Conservation (phyloP, 2,329 filamentous ascomycete genomes). For the Neofusicoccum kwambonambiense region DNA sequence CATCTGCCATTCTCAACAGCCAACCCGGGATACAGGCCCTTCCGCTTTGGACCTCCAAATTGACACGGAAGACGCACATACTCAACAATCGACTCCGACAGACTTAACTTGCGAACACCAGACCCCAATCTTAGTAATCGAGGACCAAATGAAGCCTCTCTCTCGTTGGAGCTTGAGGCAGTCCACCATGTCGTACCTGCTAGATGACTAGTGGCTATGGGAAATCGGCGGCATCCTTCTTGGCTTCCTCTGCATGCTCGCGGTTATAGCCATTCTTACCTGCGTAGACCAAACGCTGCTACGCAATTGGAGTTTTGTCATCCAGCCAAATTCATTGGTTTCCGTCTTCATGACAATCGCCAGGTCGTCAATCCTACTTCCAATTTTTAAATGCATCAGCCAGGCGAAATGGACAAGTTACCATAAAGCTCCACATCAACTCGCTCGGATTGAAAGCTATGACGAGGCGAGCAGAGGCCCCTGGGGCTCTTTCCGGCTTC, state of each 20-base stretch:
- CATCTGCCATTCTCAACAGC: no score
- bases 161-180: no score
- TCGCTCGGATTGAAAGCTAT: not conserved
- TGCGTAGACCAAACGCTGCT: not conserved
- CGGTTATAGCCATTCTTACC: not conserved
- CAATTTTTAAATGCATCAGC: not conserved
- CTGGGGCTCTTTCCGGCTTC: not conserved
- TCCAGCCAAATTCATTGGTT: not conserved
- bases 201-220: no score
- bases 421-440: not conserved
- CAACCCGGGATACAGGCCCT: no score
- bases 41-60: no score
- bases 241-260: not conserved
- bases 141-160: no score
- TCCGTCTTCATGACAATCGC: not conserved
- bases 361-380: not conserved
- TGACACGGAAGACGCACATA: no score
- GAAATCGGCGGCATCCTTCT: no score
- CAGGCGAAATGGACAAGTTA: not conserved
- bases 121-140: no score
- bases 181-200: no score
- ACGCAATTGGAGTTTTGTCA: not conserved
- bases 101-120: no score
- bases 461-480: not conserved
- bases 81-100: no score